Base-by-base conservation (phyloP, 176 grass and related monocot species). In the Alloteropsis semialata region DNA sequence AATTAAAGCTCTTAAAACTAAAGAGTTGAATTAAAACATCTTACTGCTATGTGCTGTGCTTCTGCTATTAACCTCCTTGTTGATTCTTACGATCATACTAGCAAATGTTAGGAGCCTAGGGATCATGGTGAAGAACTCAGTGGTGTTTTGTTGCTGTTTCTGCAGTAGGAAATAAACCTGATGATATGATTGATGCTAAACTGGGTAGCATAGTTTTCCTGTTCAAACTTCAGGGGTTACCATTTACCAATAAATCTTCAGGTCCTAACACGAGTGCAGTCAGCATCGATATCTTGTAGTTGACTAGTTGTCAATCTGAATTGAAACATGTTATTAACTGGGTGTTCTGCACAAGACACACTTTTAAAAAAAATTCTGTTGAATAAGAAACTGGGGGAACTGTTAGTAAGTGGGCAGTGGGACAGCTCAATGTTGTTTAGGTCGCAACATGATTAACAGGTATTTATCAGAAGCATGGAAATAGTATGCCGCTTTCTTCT, bases 191-290 rank as follows among this genome's bases (percentile, higher is more conserved):
- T 28, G 14, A 48, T 74, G 8, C 44, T 81, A 77, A 78, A 66
- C 38, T 82, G 45, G 37, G 54, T 78, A 90, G 44, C 25, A 42
- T 61, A 76, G 9, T 69, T 84, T 69, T 85, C 7, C 34, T 25
- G 64, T 29, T 69, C 16, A 70, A 36, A 44, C 54, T 62, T 29
- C 22, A 70, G 70, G 34, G 12, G 27, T 18, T 65, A 66, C 30
- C 19, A 48, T 21, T 18, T 65, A 66, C 30, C 19, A 48, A 72
- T 77, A 19, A 8, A 24, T 63, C 56, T 54, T 77, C 27, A 58
- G 37, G 24, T 64, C 24, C 45, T 82, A 9, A 30, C 73, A 73
- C n/a, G 21, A 38, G 41, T 62, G 58, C 41, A 70, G 48, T 73
- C 29, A 65, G 30, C 15, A n/a, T 75, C 65, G 49, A 65, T 38